phyloP scores from a whole-genome alignment of 441 rosid species.

The Bocquillonia castaneifolia region DNA sequence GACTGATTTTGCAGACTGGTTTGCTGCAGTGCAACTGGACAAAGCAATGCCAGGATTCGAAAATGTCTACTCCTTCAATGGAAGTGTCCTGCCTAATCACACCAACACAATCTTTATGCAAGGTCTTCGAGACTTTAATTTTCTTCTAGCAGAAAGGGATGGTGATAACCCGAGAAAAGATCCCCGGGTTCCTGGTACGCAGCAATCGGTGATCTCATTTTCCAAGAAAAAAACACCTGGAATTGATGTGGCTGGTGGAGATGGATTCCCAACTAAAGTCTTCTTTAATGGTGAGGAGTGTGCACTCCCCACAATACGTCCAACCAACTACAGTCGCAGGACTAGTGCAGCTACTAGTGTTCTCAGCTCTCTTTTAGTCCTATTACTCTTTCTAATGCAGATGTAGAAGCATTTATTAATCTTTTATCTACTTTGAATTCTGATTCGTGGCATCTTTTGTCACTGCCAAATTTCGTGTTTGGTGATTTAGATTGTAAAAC shows the following conservation, averaged over 20 bases:
- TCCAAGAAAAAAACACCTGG: constrained; percentile 62
- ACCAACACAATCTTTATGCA: constrained; percentile 60
- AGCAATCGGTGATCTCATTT: constrained; percentile 82
- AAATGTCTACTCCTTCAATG: constrained; percentile 73
- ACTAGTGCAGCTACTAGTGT: constrained; percentile 13
- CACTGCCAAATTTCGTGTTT: constrained; percentile 12
- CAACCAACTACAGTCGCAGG: constrained; percentile 32
- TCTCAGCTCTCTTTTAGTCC: constrained; percentile 19
- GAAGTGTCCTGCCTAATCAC: constrained; percentile 36
- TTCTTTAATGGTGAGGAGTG: constrained; percentile 92
- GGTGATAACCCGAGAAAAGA: constrained; percentile 53
- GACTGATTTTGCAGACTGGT: constrained; percentile 66
- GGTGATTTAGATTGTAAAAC: constrained; percentile 6
- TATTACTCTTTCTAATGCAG: constrained; percentile 18
- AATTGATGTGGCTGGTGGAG: constrained; percentile 54
- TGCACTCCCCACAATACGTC: constrained; percentile 58
- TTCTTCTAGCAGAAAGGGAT: constrained; percentile 52
- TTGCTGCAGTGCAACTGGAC: constrained; percentile 55
- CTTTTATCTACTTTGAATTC: background rate
- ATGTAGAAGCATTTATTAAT: background rate
- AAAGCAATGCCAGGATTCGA: constrained; percentile 61
- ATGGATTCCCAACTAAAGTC: constrained; percentile 81
- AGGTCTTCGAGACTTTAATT: constrained; percentile 65
- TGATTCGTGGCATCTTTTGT: background rate
- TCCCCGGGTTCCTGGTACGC: constrained; percentile 70